A percentile compares a stretch with the other conserved stretches of the same genome.
Conservation (phyloP, 2,329 filamentous ascomycete species). For the Orbilia brochopaga region DNA sequence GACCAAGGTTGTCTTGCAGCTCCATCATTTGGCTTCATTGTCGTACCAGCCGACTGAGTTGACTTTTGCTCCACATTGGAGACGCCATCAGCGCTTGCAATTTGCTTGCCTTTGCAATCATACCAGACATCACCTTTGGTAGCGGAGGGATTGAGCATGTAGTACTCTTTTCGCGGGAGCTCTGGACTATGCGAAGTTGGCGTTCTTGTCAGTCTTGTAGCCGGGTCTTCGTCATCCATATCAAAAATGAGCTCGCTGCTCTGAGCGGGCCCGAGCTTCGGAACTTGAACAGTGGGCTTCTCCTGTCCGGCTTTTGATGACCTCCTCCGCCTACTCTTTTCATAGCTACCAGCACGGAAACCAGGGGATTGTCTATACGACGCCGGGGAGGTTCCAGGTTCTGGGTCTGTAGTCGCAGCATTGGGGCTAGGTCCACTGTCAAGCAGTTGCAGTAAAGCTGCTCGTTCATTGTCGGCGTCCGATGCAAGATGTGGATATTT, state of each 20-base stretch:
- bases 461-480: constrained; percentile 57
- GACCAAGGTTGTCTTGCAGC: constrained; percentile 32
- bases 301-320: constrained; percentile 63
- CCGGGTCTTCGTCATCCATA: constrained; percentile 79
- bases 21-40: not conserved
- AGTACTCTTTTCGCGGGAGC: constrained; percentile 22
- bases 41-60: not conserved
- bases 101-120: constrained; percentile 58
- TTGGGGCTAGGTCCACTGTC: constrained; percentile 19
- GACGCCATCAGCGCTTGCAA: constrained; percentile 36
- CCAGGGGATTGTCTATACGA: constrained; percentile 57
- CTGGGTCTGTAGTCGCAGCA: constrained; percentile 18
- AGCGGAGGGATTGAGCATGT: constrained; percentile 8
- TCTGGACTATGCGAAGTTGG: constrained; percentile 36
- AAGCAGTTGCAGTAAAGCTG: constrained; percentile 54
- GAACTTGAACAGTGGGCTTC: constrained; percentile 69
- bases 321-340: constrained; percentile 55
- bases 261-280: constrained; percentile 71
- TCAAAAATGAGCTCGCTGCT: constrained; percentile 82
- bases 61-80: not conserved
- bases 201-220: constrained; percentile 23
- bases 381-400: constrained; percentile 28
- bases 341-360: constrained; percentile 58
- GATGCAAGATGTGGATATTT: constrained; percentile 61
- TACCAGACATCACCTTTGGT: constrained; percentile 57